Evolutionary conservation across 352 stramenopile genomes (phyloP), one percentile per base, ranked within the genome.

Genomic region (Peronospora destructor): DNA sequence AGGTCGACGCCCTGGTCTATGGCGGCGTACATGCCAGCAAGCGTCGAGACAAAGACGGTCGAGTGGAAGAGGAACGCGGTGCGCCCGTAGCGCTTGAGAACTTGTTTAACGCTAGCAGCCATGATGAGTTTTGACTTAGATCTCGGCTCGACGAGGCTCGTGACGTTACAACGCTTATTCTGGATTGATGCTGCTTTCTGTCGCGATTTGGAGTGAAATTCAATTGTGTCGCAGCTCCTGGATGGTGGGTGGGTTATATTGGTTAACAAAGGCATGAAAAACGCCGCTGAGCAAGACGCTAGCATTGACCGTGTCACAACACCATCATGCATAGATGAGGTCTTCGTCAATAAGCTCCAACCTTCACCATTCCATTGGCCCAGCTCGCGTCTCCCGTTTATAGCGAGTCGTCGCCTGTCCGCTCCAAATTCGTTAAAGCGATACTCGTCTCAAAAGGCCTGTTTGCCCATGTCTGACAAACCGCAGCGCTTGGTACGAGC

Each of bases 31-130:
- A 74, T 81, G 36, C 78, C 87, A 1, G 76, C 80, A 57, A 99
- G 96, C 57, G 97, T 97, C 13, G 94, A 87, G 6, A 84, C 88
- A 73, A 98, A 98, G 35, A 94, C 58, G 54, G 91, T 95, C 16
- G 93, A 83, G 45, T 97, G 63, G 43, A 96, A 86, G 78, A 98
- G 86, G 33, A 98, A 64, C 25, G 87, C 66, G 46, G 97, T 82
- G 66, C 97, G 97, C 10, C 95, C 83, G 75, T 98, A 98, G 56
- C 96, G 90, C 61, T 94, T 75, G 17, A 88, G 67, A 53, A 94
- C 82, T 50, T 94, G 68, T 62, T 90, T 73, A 12, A 87, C 46
- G 25, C 69, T 72, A 42, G 42, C 70, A 51, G 65, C 88, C 84
- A 75, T 95, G 32, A 9, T 29, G 29, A 41, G 21, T 36, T 48